Evolutionary conservation across 2,329 filamentous ascomycete species (phyloP).

Genomic region (Lizonia empirigonia): DNA sequence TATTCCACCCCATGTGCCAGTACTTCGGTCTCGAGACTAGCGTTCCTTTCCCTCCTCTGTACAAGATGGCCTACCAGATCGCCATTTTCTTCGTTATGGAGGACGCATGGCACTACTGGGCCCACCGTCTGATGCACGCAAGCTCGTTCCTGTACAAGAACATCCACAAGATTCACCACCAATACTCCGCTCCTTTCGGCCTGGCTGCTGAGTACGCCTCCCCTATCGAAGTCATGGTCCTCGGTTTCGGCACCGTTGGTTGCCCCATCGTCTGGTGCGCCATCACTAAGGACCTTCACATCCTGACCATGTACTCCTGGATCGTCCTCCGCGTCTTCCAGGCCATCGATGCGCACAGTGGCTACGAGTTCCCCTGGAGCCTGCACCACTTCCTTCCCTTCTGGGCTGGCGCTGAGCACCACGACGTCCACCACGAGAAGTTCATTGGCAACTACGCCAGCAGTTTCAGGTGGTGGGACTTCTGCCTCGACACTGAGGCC

Average conservation of each 20-base stretch:
- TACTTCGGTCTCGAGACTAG: conserved; percentile 87
- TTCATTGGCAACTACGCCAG: conserved; percentile 98
- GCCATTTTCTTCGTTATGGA: conserved; percentile 93
- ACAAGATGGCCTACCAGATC: conserved; percentile 90
- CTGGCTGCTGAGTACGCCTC: conserved; percentile 97
- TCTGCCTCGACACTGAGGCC: conserved; percentile 88
- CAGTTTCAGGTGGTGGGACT: conserved; percentile 99
- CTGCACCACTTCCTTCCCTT: conserved; percentile 94
- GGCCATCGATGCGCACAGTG: conserved; percentile 95
- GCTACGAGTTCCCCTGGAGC: conserved; percentile 98
- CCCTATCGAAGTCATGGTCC: conserved; percentile 93
- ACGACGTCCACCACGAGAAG: conserved; percentile 96
- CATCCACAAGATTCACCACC: conserved; percentile 99
- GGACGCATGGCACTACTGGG: conserved; percentile 98
- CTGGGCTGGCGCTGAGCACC: conserved; percentile 97
- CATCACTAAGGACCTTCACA: conserved; percentile 85
- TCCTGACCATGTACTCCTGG: conserved; percentile 98
- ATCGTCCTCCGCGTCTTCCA: conserved; percentile 92
- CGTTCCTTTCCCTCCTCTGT: conserved; percentile 84
- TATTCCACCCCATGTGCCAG: conserved; percentile 96
- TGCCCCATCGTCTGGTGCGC: conserved; percentile 82
- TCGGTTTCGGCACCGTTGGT: conserved; percentile 85
- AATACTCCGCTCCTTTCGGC: conserved; percentile 96
- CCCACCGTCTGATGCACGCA: conserved; percentile 90
- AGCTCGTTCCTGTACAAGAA: conserved; percentile 87